A percentile compares a stretch with the other conserved stretches of the same genome.
Evolutionary conservation across 2,329 filamentous ascomycete genomes (phyloP).

Genomic region (Hymenotorrendiella dingleyae): DNA sequence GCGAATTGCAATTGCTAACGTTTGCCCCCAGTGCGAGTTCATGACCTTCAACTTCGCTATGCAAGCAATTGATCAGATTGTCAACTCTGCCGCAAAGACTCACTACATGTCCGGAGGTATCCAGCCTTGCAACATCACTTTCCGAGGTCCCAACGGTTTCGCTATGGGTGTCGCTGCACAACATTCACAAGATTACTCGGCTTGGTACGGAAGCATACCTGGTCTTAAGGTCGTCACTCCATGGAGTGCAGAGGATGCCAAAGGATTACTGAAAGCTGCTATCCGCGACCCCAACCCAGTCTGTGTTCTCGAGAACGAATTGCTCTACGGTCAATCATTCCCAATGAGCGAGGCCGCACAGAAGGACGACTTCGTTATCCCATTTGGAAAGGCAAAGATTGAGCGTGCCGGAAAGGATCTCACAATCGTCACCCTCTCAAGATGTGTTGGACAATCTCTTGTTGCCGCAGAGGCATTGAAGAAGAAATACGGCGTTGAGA

Average conservation of each 20-base stretch:
- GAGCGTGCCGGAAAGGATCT: conserved; percentile 94
- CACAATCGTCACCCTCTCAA: conserved; percentile 90
- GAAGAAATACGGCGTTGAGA: conserved; percentile 93
- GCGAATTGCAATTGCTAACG: conserved; percentile 14
- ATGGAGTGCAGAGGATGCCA: conserved; percentile 96
- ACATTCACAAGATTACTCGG: conserved; percentile 98
- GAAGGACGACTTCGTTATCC: conserved; percentile 92
- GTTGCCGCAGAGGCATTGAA: conserved; percentile 85
- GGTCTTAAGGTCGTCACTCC: conserved; percentile 95
- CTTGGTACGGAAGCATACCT: conserved; percentile 98
- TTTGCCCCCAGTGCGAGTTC: conserved; percentile 74
- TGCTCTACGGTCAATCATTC: conserved; percentile 89
- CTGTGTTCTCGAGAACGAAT: conserved; percentile 81
- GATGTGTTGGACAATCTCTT: conserved; percentile 89
- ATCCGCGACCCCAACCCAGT: conserved; percentile 98
- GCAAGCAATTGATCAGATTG: conserved; percentile 99
- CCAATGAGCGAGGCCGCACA: conserved; percentile 96
- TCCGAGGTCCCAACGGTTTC: conserved; percentile 98
- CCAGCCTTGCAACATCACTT: conserved; percentile 99
- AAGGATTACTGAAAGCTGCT: conserved; percentile 94
- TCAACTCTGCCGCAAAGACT: conserved; percentile 98
- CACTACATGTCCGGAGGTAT: conserved; percentile 99
- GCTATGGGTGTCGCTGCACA: conserved; percentile 91
- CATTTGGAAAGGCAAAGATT: conserved; percentile 98
- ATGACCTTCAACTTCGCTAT: conserved; percentile 99